Base-by-base conservation (phyloP, 805 yeast genomes). In the Candida parachauliodes region DNA sequence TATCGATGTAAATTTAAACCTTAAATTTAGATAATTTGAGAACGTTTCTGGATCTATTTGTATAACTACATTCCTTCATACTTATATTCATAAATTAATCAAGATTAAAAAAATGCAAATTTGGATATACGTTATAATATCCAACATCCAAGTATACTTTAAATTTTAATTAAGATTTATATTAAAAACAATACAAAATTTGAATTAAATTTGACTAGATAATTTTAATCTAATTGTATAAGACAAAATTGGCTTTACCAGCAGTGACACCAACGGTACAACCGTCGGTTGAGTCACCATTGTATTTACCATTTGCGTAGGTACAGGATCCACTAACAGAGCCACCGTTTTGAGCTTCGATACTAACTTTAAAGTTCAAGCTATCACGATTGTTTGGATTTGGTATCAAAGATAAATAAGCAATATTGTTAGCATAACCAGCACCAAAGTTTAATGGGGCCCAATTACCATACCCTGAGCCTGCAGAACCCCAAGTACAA, bases 231-330 rank as follows among this genome's bases (percentile, higher is more conserved):
- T 38, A 38, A 26, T 38, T 38, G 34, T 87, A 88, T 47, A 88
- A 73, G 39, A 88, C 95, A 61, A 83, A 85, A 61, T 83, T 73
- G 46, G 95, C 97, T 47, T 68, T 68, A 62, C 98, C 98, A 22
- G 71, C 61, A 42, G 88, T 78, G 47, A 91, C 94, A 49, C 94
- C 81, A 48, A 83, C 95, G 38, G 98, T 91, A 78, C 98, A 91
- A 51, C 98, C 98, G 52, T 80, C 88, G 31, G 81, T 44, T 48
- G 88, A 87, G 44, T 62, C 60, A 40, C 84, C 86, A 44, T 65
- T 64, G 72, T 81, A 86, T 18, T 51, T 40, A 51, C 98, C 98
- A 57, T 85, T 70, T 55, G 74, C 84, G 70, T 88, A 89, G 33
- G 62, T 62, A 72, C 98, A 91, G 32, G 73, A 68, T 44, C 98